Evolutionary conservation across 139 green algal genomes (phyloP), one percentile per base, ranked within the genome.

Genomic region (Deuterostichococcus epilithicus): DNA sequence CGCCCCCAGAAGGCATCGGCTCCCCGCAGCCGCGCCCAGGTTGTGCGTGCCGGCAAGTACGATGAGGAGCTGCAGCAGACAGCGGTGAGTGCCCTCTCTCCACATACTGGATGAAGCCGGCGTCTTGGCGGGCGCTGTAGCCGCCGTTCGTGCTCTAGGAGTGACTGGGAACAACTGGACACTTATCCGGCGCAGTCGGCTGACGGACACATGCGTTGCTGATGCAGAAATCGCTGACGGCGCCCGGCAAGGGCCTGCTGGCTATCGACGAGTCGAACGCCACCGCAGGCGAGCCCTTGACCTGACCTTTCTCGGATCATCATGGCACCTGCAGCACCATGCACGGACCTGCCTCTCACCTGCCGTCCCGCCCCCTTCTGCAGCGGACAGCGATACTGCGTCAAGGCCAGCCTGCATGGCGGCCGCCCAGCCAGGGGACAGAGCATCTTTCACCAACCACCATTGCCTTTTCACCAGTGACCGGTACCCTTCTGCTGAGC

Each of bases 191-290:
- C 38, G 38, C 42, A 44, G 28, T 39, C 5, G 23, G 34, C 58
- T 77, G 42, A 68, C 63, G 30, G 63, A 8, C 8, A 13, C 63
- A 13, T 18, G 8, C 15, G 42, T 39, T 3, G 44, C 44, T 38
- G 25, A 36, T 77, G 81, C 86, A 96, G 91, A 85, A 92, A 47
- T 92, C 83, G 72, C 96, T 98, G 70, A 90, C 95, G 77, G 87
- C 85, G 60, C 75, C 84, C 22, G 95, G 95, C 80, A 90, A 88
- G 58, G 96, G 96, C 80, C 97, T 99, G 75, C 86, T 99, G 74
- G 96, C 94, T 70, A 97, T 97, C 92, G 96, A 99, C 78, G 96
- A 99, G 93, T 99, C 96, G 83, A 99, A 99, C 88, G 96, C 91
- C 83, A 99, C 96, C 79, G 96, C 90, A 85, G 94, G 94, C 76